A percentile compares a stretch with the other conserved stretches of the same genome.
These are phyloP conservation scores for Collybia sp. DNA, from an alignment of 768 basidiomycete species.

Conservation along the genomic window DNA sequence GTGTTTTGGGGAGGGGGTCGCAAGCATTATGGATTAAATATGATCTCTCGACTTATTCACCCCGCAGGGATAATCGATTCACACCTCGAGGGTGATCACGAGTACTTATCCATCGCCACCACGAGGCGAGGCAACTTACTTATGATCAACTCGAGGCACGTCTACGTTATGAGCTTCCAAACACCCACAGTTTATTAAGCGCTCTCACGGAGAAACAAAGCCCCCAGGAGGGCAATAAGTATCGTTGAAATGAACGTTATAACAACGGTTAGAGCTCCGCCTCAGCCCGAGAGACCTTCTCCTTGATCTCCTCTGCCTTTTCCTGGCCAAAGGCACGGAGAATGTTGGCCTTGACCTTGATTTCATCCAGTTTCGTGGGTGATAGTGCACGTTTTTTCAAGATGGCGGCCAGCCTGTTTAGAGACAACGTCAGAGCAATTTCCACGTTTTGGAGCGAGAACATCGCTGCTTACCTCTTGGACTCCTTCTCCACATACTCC, in stretches of 20 bases:
- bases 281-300: constrained; percentile 29
- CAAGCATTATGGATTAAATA: too few relatives aligned
- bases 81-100: constrained; percentile 20
- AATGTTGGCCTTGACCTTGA: constrained; percentile 90
- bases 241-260: neutral
- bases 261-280: constrained; percentile 38
- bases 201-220: too few relatives aligned
- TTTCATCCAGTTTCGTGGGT: constrained; percentile 82
- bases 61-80: constrained; percentile 1
- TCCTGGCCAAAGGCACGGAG: constrained; percentile 56
- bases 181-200: too few relatives aligned
- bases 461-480: constrained; percentile 54
- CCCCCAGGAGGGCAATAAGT: neutral
- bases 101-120: constrained; percentile 19
- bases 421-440: constrained; percentile 12
- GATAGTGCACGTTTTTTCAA: constrained; percentile 76
- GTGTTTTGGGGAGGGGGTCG: too few relatives aligned
- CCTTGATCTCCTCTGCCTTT: constrained; percentile 29
- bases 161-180: too few relatives aligned
- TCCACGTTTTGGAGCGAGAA: constrained; percentile 9
- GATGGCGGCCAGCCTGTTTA: constrained; percentile 63
- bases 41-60: too few relatives aligned
- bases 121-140: constrained; percentile 19
- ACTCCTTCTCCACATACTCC: constrained; percentile 82
- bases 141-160: constrained; percentile 10